Percentiles rank a stretch among this genome's conserved stretches.
Conservation (phyloP, 2,329 filamentous ascomycete genomes). For the Paradendryphiella salina region DNA sequence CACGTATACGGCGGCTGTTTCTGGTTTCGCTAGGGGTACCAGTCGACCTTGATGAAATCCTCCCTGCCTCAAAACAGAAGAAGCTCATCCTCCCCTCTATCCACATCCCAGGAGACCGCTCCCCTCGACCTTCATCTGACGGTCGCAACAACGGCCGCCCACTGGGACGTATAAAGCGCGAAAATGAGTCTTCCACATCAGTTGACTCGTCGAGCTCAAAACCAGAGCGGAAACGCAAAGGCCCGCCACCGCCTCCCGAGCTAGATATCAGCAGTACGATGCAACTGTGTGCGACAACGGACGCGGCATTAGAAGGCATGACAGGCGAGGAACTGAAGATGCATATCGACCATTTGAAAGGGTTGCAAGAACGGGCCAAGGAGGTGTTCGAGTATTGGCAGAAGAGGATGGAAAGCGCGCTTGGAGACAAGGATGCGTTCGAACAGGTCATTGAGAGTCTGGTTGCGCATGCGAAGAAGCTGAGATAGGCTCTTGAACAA, state of each 20-base stretch:
- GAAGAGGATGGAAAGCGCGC: constrained; percentile 79
- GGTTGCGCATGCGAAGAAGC: constrained; percentile 85
- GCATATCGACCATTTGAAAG: constrained; percentile 71
- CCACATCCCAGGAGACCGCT: constrained; percentile 44
- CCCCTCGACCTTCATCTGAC: constrained; percentile 45
- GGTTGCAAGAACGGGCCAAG: constrained; percentile 70
- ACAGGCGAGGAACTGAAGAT: constrained; percentile 73
- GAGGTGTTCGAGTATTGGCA: constrained; percentile 87
- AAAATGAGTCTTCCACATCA: constrained; percentile 46
- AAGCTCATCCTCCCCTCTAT: constrained; percentile 92
- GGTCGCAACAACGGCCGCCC: constrained; percentile 39
- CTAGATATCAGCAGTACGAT: constrained; percentile 78
- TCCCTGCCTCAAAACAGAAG: constrained; percentile 96
- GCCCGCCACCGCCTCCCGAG: constrained; percentile 69
- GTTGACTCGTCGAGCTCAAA: constrained; percentile 45
- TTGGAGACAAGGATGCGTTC: constrained; percentile 90
- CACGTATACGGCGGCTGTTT: constrained; percentile 90
- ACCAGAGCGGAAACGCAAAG: constrained; percentile 54
- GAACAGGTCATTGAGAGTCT: constrained; percentile 97
- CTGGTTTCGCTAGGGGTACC: constrained; percentile 94
- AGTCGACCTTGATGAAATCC: constrained; percentile 94
- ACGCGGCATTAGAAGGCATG: constrained; percentile 78
- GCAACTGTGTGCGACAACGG: constrained; percentile 80
- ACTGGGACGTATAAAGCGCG: constrained; percentile 45
- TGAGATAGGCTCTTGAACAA: constrained; percentile 57